Evolutionary conservation across 2,329 filamentous ascomycete species (phyloP).

Genomic region (Curvularia eragrostidis): DNA sequence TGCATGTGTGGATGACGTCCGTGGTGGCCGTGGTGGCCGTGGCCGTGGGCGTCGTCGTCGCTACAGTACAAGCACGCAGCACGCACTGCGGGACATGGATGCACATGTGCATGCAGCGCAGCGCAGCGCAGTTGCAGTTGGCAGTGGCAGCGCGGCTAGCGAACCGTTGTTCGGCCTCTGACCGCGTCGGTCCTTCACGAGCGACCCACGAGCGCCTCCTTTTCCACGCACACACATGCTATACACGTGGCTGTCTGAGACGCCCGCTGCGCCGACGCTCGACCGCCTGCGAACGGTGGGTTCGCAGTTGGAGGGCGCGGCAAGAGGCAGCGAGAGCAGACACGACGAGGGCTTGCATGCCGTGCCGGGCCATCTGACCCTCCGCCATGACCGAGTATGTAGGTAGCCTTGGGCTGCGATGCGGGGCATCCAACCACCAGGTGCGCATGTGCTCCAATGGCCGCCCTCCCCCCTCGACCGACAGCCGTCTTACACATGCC

Average conservation of each 20-base stretch:
- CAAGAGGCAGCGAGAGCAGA: slow-evolving; percentile 25
- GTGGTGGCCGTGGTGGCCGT: no score
- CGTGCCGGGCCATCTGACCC: slow-evolving; percentile 31
- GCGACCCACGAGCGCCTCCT: slow-evolving; percentile 14
- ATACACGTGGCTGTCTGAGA: slow-evolving; percentile 29
- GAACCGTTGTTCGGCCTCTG: slow-evolving; percentile 15
- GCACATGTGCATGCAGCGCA: slow-evolving; percentile 4
- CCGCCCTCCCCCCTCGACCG: no score
- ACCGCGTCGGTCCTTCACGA: slow-evolving; percentile 14
- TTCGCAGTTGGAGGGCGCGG: no score
- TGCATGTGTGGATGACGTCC: slow-evolving; percentile 30
- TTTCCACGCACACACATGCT: not conserved
- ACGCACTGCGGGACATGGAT: slow-evolving; percentile 25
- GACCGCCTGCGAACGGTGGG: no score
- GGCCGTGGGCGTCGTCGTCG: slow-evolving; percentile 16
- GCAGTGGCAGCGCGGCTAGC: slow-evolving; percentile 23
- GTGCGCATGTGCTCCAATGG: slow-evolving; percentile 17
- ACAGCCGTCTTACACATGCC: slow-evolving; percentile 23
- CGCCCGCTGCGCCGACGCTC: not conserved
- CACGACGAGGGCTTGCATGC: slow-evolving; percentile 31
- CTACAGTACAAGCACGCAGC: no score
- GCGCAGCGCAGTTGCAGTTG: not conserved
- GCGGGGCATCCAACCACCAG: slow-evolving; percentile 21
- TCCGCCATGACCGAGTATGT: slow-evolving; percentile 8
- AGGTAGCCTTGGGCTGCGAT: slow-evolving; percentile 13